Percentiles rank a stretch among this genome's conserved stretches.
Evolutionary conservation across 192 early-diverging fungal genomes (phyloP).

Genomic region (Backusella macrospora): DNA sequence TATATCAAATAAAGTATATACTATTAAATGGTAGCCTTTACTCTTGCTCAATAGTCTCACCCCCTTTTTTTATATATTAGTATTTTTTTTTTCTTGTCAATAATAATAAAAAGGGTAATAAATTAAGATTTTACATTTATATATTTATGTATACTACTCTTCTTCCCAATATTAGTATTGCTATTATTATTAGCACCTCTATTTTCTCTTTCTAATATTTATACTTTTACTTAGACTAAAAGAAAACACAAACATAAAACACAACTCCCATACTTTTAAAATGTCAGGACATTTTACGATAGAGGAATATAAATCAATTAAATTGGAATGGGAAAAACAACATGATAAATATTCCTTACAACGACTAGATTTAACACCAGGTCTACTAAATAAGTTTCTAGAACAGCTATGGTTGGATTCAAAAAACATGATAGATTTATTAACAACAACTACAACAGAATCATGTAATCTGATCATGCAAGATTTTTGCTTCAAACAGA

Average conservation of each 20-base stretch:
- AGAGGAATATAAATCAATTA: background rate
- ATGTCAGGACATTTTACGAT: background rate
- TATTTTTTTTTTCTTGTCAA: no score
- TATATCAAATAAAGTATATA: no score
- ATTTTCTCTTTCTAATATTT: no score
- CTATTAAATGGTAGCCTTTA: no score
- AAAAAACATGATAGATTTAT: slow-evolving; percentile 1
- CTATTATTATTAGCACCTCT: no score
- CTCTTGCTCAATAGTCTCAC: no score
- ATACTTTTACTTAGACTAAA: no score
- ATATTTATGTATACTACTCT: no score
- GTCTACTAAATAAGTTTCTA: background rate
- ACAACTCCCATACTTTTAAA: background rate
- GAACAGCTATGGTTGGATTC: background rate
- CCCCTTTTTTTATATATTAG: no score
- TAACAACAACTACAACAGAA: background rate
- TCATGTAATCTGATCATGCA: background rate
- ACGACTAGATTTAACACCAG: background rate
- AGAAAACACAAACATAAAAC: background rate
- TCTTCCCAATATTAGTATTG: no score
- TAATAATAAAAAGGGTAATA: no score
- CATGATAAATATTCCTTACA: background rate
- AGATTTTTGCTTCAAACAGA: background rate
- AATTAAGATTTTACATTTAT: no score
- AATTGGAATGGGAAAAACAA: background rate